These are phyloP conservation scores for Monoraphidium neglectum DNA, from an alignment of 139 green algal species.

Conservation along the genomic window DNA sequence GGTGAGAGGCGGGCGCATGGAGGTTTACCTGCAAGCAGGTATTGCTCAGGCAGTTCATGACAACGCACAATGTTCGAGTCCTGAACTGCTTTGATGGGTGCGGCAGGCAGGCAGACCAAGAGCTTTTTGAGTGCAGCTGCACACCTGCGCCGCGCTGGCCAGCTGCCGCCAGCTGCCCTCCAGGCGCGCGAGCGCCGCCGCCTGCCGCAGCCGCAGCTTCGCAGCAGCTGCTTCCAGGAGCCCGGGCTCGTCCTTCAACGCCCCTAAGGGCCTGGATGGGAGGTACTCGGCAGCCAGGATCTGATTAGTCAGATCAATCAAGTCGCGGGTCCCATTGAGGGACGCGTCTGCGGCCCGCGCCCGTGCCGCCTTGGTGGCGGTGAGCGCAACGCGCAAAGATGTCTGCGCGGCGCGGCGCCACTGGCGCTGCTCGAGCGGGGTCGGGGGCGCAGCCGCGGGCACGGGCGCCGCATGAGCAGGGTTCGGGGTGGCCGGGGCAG, in stretches of 20 bases:
- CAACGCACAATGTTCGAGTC: too few relatives aligned
- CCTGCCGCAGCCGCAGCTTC: too few relatives aligned
- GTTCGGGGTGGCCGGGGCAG: too few relatives aligned
- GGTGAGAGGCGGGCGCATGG: too few relatives aligned
- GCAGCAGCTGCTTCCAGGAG: neutral
- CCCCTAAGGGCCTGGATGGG: neutral
- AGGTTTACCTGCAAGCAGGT: too few relatives aligned
- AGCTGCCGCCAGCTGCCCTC: neutral
- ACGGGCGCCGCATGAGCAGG: neutral
- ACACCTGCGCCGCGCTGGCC: neutral
- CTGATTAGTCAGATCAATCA: neutral
- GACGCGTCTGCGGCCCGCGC: neutral
- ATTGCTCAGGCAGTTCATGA: too few relatives aligned
- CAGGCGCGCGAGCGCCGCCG: neutral
- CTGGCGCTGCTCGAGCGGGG: slow-evolving; percentile 22
- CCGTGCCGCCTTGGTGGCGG: slow-evolving; percentile 4
- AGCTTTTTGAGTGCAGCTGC: neutral
- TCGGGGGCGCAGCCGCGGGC: neutral
- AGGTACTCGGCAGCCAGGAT: neutral
- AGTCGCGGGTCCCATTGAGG: neutral
- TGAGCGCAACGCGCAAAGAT: slow-evolving; percentile 9
- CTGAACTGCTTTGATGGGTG: neutral
- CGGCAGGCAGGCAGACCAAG: neutral
- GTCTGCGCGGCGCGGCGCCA: slow-evolving; percentile 22
- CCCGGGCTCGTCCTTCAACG: neutral